Conservation (phyloP, 805 yeast species). For the Cephaloascus fragrans region DNA sequence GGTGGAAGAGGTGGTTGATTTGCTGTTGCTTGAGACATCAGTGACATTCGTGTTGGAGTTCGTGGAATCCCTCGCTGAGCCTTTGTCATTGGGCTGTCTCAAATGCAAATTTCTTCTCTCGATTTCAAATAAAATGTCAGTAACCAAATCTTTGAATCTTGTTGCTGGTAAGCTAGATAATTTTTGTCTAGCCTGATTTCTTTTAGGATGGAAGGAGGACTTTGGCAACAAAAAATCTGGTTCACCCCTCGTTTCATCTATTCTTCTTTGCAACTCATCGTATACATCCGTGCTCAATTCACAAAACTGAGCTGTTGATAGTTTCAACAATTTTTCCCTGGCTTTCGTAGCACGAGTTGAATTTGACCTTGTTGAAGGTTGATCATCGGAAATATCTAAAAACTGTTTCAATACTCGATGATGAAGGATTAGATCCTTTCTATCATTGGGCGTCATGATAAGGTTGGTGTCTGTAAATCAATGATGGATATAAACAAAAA, state of each 20-base stretch:
- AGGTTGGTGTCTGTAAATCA: too few species aligned
- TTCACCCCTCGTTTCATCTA: conserved; percentile 45
- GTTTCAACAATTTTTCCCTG: conserved; percentile 71
- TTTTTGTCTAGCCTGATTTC: conserved; percentile 93
- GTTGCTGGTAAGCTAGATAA: conserved; percentile 73
- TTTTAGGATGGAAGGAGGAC: conserved; percentile 74
- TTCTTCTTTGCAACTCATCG: conserved; percentile 83
- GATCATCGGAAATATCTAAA: conserved; percentile 39
- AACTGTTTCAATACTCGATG: conserved; percentile 41
- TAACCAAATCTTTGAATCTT: conserved; percentile 82
- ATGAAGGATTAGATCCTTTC: conserved; percentile 29
- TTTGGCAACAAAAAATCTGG: conserved; percentile 63
- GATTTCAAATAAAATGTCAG: conserved; percentile 81
- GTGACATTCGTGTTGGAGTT: neutral
- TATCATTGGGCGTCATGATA: neutral
- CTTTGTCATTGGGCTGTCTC: neutral
- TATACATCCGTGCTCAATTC: conserved; percentile 92
- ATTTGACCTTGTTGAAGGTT: conserved; percentile 27
- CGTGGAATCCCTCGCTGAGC: neutral
- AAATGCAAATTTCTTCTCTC: conserved; percentile 59
- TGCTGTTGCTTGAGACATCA: neutral
- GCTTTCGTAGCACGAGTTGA: conserved; percentile 70
- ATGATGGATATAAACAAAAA: too few species aligned
- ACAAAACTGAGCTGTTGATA: conserved; percentile 72
- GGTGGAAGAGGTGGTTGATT: neutral